Conservation (phyloP, 2,329 filamentous ascomycete species). For the Botrytis byssoidea region DNA sequence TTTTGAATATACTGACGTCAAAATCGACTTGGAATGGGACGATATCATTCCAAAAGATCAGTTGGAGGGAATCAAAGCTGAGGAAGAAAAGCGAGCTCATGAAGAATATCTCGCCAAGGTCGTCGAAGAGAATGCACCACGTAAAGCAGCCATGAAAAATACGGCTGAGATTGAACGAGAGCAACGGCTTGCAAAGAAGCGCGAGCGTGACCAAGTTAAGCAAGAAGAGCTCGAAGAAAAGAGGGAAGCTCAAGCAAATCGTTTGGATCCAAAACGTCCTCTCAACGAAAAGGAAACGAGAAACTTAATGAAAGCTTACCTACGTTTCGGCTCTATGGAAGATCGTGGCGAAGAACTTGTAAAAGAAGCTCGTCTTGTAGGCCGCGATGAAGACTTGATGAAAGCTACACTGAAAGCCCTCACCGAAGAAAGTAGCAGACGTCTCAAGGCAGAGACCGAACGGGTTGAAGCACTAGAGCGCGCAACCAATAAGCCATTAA, state of each 20-base stretch:
- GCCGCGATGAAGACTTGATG: slow-evolving; percentile 79
- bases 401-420: slow-evolving; percentile 67
- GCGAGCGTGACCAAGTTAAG: slow-evolving; percentile 63
- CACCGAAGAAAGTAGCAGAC: slow-evolving; percentile 65
- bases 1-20: slow-evolving; percentile 94
- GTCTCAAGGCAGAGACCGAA: slow-evolving; percentile 72
- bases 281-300: slow-evolving; percentile 90
- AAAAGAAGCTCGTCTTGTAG: slow-evolving; percentile 78
- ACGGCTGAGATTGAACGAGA: slow-evolving; percentile 59
- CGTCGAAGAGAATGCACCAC: slow-evolving; percentile 80
- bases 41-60: slow-evolving; percentile 96
- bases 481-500: slow-evolving; percentile 73
- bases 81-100: slow-evolving; percentile 81
- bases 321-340: slow-evolving; percentile 86
- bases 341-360: slow-evolving; percentile 86
- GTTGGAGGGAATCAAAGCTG: slow-evolving; percentile 82
- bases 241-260: slow-evolving; percentile 70
- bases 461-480: slow-evolving; percentile 64
- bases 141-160: slow-evolving; percentile 65
- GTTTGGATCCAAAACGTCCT: slow-evolving; percentile 82
- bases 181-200: slow-evolving; percentile 64
- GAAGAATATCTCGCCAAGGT: slow-evolving; percentile 79
- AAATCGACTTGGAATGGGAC: slow-evolving; percentile 96
- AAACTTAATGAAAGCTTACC: slow-evolving; percentile 85
- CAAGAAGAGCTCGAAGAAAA: slow-evolving; percentile 64